phyloP scores from a whole-genome alignment of 345 rosid genomes.

The Mallotus nudiflorus region DNA sequence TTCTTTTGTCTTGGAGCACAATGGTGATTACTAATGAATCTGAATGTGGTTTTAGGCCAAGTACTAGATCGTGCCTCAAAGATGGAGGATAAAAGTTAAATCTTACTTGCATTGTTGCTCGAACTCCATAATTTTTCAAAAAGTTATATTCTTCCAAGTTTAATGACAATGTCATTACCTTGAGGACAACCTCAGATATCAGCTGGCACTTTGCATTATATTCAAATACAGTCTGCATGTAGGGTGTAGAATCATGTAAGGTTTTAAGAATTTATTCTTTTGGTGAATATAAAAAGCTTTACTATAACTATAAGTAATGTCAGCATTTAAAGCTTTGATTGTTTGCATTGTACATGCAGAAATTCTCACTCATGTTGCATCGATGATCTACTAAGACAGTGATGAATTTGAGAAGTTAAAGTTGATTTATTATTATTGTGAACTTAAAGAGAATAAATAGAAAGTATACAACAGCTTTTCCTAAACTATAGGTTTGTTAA shows the following conservation, averaged over 20 bases:
- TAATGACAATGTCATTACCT: slow-evolving; percentile 55
- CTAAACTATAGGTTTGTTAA: no score
- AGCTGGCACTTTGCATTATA: slow-evolving; percentile 31
- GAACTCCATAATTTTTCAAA: slow-evolving; percentile 45
- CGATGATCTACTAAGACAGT: no score
- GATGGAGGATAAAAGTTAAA: slow-evolving; percentile 62
- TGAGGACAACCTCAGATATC: slow-evolving; percentile 34
- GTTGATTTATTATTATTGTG: no score
- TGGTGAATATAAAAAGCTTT: no score
- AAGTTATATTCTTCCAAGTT: slow-evolving; percentile 45
- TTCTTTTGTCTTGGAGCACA: slow-evolving; percentile 56
- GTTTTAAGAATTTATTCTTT: no score
- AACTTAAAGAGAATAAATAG: no score
- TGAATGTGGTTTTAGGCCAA: slow-evolving; percentile 57
- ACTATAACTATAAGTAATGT: no score
- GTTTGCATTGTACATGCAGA: no score
- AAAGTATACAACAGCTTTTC: no score
- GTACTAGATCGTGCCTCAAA: slow-evolving; percentile 50
- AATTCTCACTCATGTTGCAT: no score
- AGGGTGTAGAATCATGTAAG: not conserved
- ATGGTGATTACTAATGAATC: slow-evolving; percentile 60
- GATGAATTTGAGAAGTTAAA: no score
- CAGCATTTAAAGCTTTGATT: no score
- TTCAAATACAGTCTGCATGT: slow-evolving; percentile 45
- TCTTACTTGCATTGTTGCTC: slow-evolving; percentile 37